Conservation (phyloP, 2,329 filamentous ascomycete species). For the Chaetomiaceae sp. region DNA sequence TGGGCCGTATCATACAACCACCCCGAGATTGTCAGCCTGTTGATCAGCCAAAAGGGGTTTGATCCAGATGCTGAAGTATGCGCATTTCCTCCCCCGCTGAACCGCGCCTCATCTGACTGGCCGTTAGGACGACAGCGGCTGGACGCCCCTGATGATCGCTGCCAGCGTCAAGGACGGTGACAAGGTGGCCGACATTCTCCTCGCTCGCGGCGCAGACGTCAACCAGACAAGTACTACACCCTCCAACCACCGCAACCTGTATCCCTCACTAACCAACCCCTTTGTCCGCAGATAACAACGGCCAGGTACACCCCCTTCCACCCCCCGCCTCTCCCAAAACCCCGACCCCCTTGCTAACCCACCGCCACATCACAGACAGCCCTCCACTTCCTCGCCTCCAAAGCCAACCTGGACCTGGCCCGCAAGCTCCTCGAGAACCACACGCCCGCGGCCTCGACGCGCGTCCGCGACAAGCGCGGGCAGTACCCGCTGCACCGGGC, state of each 20-base stretch:
- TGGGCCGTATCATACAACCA: conserved; percentile 89
- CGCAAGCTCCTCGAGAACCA: conserved; percentile 65
- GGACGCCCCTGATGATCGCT: conserved; percentile 82
- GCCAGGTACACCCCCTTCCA: conserved; percentile 40
- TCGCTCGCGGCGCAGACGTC: conserved; percentile 66
- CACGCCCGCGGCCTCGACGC: conserved; percentile 65
- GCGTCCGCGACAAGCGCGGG: conserved; percentile 79
- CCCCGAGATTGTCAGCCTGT: conserved; percentile 65
- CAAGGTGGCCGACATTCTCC: conserved; percentile 60
- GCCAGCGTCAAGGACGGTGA: conserved; percentile 70
- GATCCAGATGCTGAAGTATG: conserved; percentile 75
- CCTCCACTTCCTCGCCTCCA: conserved; percentile 87
- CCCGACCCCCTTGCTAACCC: neutral
- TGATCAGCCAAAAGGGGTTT: conserved; percentile 68
- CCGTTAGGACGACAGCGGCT: conserved; percentile 66
- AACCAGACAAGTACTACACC: conserved; percentile 61
- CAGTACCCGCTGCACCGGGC: conserved; percentile 89
- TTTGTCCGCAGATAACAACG: conserved; percentile 51
- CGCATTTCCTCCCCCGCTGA: neutral
- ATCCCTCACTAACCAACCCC: conserved; percentile 16
- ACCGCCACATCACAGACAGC: conserved; percentile 60
- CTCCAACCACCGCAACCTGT: neutral
- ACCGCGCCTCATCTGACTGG: neutral
- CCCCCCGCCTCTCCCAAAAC: neutral
- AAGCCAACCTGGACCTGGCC: conserved; percentile 78